Conservation (phyloP, 345 rosid genomes). For the Leavenworthia alabamica region DNA sequence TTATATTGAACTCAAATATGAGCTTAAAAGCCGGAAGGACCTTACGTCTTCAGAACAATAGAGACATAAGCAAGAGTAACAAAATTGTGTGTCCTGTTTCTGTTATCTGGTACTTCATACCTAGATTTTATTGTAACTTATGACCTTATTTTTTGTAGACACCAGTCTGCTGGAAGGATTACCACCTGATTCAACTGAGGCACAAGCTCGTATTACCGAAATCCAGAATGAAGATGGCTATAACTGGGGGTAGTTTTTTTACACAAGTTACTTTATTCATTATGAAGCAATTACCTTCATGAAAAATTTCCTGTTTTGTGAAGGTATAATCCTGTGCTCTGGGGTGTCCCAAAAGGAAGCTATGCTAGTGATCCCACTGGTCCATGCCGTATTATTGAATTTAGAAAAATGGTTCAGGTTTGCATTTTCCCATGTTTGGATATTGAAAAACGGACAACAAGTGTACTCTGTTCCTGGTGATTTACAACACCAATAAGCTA, state of each 20-base stretch:
- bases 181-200: slow-evolving; percentile 76
- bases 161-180: slow-evolving; percentile 48
- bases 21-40: neutral
- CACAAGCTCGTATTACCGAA: slow-evolving; percentile 62
- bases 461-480: neutral
- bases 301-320: slow-evolving; percentile 26
- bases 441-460: neutral
- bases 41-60: neutral
- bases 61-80: neutral
- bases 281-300: slow-evolving; percentile 10
- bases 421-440: slow-evolving; percentile 10
- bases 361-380: slow-evolving; percentile 78
- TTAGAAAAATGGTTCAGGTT: slow-evolving; percentile 96
- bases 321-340: slow-evolving; percentile 92
- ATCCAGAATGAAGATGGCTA: slow-evolving; percentile 78
- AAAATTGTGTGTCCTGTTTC: neutral
- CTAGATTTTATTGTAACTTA: neutral
- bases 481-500: slow-evolving; percentile 1
- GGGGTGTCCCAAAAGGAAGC: slow-evolving; percentile 99
- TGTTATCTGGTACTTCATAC: neutral
- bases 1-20: slow-evolving; percentile 5
- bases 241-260: slow-evolving; percentile 84
- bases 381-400: slow-evolving; percentile 63
- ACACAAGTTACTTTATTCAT: slow-evolving; percentile 8
- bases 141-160: slow-evolving; percentile 43